Evolutionary conservation across 371 early-diverging fungal species (phyloP).

Genomic region (Mucor ambiguus): DNA sequence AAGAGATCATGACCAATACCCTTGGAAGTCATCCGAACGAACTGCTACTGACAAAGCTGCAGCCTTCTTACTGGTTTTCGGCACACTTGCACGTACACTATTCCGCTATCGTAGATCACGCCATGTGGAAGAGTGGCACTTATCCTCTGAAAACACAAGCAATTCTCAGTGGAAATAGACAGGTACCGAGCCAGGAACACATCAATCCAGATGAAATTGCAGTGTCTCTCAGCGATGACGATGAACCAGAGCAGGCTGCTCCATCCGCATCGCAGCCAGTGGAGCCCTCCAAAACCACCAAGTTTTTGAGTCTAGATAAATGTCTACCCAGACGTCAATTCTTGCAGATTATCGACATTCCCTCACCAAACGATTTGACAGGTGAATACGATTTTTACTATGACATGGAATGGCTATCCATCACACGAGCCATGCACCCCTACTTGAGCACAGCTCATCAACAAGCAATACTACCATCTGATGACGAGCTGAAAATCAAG

Average conservation of each 20-base stretch:
- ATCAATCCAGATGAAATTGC: slow-evolving; percentile 69
- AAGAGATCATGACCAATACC: slow-evolving; percentile 70
- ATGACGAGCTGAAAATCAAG: slow-evolving; percentile 37
- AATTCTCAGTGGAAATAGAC: slow-evolving; percentile 3
- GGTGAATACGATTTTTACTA: slow-evolving; percentile 52
- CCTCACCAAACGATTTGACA: slow-evolving; percentile 27
- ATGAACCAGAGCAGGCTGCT: background rate
- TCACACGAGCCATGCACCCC: slow-evolving; percentile 63
- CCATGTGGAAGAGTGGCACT: slow-evolving; percentile 27
- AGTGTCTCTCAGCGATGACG: slow-evolving; percentile 16
- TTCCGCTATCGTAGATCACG: slow-evolving; percentile 69
- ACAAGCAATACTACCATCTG: slow-evolving; percentile 48
- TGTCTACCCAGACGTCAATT: slow-evolving; percentile 63
- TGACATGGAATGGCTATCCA: slow-evolving; percentile 88
- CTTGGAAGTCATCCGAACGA: slow-evolving; percentile 80
- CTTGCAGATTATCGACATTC: slow-evolving; percentile 65
- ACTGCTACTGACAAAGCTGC: slow-evolving; percentile 66
- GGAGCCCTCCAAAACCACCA: slow-evolving; percentile 32
- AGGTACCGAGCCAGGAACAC: background rate
- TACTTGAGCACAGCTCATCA: slow-evolving; percentile 45
- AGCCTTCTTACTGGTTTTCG: slow-evolving; percentile 91
- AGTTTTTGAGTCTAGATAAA: slow-evolving; percentile 73
- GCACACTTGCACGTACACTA: slow-evolving; percentile 94
- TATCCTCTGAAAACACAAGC: slow-evolving; percentile 11
- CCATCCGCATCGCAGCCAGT: background rate